Evolutionary conservation across 2,329 filamentous ascomycete genomes (phyloP).

Genomic region (Lasiodiplodia gonubiensis): DNA sequence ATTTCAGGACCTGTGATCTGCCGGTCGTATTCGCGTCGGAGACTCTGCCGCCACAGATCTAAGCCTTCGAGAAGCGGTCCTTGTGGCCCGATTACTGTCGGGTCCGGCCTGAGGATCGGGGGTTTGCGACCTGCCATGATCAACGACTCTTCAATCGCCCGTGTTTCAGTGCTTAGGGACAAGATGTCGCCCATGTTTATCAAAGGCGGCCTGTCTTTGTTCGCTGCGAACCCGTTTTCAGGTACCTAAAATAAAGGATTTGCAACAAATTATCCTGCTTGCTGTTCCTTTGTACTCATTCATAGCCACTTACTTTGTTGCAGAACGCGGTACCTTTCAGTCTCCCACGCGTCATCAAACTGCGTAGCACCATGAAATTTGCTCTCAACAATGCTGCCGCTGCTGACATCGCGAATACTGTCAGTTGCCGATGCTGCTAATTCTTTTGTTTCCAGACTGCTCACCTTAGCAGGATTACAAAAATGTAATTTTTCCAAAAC

Average conservation of each 20-base stretch:
- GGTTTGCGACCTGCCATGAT: not conserved
- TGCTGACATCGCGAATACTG: no score
- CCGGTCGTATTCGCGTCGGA: not conserved
- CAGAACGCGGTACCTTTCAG: not conserved
- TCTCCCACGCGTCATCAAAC: not conserved
- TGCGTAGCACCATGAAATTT: no score
- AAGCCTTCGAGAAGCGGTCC: not conserved
- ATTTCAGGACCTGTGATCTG: not conserved
- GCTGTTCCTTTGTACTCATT: not conserved
- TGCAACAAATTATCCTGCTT: not conserved
- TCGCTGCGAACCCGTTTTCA: not conserved
- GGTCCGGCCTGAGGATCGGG: not conserved
- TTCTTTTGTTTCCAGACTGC: no score
- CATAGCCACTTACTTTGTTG: not conserved
- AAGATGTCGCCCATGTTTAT: not conserved
- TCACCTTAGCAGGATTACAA: no score
- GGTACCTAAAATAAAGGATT: not conserved
- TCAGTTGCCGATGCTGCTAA: no score
- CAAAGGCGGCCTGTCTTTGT: not conserved
- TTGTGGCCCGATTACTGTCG: not conserved
- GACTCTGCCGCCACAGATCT: not conserved
- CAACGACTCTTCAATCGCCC: not conserved
- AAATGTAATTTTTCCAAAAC: no score
- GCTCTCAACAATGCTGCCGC: no score
- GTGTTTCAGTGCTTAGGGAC: not conserved